A percentile compares a stretch with the other conserved stretches of the same genome.
These are phyloP conservation scores for Paecilomyces fulvus DNA, from an alignment of 2,329 filamentous ascomycete genomes.

Conservation along the genomic window DNA sequence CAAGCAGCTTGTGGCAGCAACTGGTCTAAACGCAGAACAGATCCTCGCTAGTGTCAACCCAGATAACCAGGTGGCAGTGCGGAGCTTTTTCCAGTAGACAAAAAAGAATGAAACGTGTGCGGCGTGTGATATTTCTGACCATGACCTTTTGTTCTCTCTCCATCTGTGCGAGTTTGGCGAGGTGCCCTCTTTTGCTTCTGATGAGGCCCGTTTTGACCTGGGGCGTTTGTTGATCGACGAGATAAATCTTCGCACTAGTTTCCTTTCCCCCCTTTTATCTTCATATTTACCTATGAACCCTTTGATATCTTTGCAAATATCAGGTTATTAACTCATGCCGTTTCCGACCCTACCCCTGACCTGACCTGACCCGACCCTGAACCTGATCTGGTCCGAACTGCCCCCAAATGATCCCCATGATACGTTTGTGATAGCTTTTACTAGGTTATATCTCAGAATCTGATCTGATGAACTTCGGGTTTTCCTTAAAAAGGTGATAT, in stretches of 20 bases:
- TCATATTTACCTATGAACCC: neutral
- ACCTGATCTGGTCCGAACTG: neutral
- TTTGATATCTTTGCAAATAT: neutral
- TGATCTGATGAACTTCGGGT: no score
- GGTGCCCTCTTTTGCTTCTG: neutral
- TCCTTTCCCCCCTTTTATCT: neutral
- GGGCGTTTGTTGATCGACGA: neutral
- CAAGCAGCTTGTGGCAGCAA: constrained; percentile 66
- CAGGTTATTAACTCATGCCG: constrained; percentile 1
- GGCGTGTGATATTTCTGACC: neutral
- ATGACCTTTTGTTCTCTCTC: neutral
- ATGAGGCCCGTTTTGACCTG: neutral
- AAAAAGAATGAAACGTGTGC: neutral
- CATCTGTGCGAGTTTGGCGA: neutral
- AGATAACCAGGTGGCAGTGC: constrained; percentile 72
- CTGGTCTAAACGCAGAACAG: constrained; percentile 66
- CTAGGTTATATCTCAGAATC: neutral
- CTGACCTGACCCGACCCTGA: neutral
- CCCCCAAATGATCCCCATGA: neutral
- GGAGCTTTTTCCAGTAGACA: constrained; percentile 65
- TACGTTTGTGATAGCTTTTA: neutral
- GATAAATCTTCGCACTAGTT: neutral
- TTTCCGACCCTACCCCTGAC: constrained; percentile 1
- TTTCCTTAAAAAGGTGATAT: no score
- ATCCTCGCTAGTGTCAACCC: constrained; percentile 66